Base-by-base conservation (phyloP, 2,329 filamentous ascomycete species). In the Aureobasidium sp. region DNA sequence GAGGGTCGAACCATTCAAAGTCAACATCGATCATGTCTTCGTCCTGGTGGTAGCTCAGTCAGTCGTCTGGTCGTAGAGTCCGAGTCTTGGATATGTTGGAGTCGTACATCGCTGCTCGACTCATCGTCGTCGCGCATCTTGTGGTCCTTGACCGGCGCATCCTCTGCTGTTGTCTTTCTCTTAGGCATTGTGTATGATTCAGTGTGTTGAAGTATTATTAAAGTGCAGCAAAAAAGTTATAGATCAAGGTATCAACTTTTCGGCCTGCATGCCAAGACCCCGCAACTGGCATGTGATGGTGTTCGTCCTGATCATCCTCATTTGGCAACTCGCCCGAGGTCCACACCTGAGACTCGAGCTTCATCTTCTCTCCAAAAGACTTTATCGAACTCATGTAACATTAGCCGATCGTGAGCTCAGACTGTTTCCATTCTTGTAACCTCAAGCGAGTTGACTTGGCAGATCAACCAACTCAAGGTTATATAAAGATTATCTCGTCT, bases 1-100 rank as follows among this genome's bases (percentile, higher is more conserved):
- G 88, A 65, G 93, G 96, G 76, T 97, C 95, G 79, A 97, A 99
- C 89, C 91, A 97, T 78, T 99, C 94, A 70, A 99, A 99, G 67
- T 97, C 93, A 62, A 97, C 91, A 72, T 97, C 88, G 66, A 99
- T 85, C 74, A 93, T 88, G 72, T 96, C 89, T 70, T 91, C 88
- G 70, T 96, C 90, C 90, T 96, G 63, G 14, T 21, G 7, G 42
- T 54, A 55, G 41, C 14, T 42, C 2, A 8, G 21, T 62, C n/a
- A 66, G 57, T 62, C 16, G 16, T 5, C 8, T 27, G 32, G 6
- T 13, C 44, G 14, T 7, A 6, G 9, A 2, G 10, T 11, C 21
- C 13, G 30, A 39, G 14, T 37, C 41, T 42, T 7, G 14, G 7
- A 5, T 21, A 3, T 11, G 14, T 16, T 32, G 21, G 11, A 14